These are phyloP conservation scores for Heliophila coronopifolia DNA, from an alignment of 441 rosid species.

Conservation along the genomic window DNA sequence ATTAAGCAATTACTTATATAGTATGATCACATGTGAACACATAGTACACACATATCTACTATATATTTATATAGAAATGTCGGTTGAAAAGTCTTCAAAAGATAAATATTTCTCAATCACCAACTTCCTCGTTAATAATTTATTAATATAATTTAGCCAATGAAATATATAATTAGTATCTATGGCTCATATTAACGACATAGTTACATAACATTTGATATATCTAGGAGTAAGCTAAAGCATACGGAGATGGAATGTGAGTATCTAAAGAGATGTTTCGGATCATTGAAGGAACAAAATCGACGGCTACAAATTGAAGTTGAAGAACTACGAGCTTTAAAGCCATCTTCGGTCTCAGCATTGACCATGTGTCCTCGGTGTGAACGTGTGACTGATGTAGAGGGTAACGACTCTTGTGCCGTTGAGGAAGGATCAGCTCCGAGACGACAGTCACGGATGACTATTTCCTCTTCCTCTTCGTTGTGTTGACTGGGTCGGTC, in stretches of 20 bases:
- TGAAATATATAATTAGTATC: not conserved
- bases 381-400: constrained; percentile 56
- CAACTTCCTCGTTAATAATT: constrained; percentile 3
- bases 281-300: constrained; percentile 82
- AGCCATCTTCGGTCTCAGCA: constrained; percentile 55
- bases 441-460: constrained; percentile 19
- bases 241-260: constrained; percentile 96
- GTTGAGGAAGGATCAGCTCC: constrained; percentile 17
- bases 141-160: not conserved
- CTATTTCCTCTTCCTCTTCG: constrained; percentile 29
- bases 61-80: not conserved
- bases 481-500: constrained; percentile 25
- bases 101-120: constrained; percentile 15
- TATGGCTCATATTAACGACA: not conserved
- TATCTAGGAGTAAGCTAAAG: constrained; percentile 75
- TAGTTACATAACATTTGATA: not conserved
- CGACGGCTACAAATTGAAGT: constrained; percentile 77
- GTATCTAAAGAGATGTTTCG: constrained; percentile 88
- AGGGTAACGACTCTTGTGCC: constrained; percentile 19
- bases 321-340: constrained; percentile 82
- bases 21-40: constrained; percentile 18
- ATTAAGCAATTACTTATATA: constrained; percentile 17
- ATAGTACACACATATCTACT: constrained; percentile 4
- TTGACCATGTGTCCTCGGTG: constrained; percentile 91
- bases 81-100: constrained; percentile 21